These are phyloP conservation scores for Rhodotorula glutinis DNA, from an alignment of 1,284 basidiomycete species.

Conservation along the genomic window DNA sequence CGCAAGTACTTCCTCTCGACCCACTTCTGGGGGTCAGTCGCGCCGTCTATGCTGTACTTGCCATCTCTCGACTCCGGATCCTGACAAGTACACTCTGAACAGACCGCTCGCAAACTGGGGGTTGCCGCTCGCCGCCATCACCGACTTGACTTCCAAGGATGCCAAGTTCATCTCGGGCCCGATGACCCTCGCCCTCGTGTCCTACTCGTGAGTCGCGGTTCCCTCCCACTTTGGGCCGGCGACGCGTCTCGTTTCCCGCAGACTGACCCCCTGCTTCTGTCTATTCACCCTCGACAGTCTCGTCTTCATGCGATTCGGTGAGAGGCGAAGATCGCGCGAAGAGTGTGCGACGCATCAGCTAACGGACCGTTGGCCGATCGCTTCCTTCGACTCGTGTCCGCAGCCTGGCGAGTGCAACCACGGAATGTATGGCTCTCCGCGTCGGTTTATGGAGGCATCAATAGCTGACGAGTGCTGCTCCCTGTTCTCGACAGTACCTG, in stretches of 20 bases:
- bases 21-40: constrained; percentile 40
- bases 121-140: constrained; percentile 81
- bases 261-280: neutral
- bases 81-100: neutral
- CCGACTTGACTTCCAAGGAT: constrained; percentile 79
- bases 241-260: neutral
- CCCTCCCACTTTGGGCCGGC: neutral
- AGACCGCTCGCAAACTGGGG: constrained; percentile 92
- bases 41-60: neutral
- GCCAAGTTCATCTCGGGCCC: constrained; percentile 92
- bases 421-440: constrained; percentile 58
- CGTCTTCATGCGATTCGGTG: constrained; percentile 94
- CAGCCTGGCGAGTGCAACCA: constrained; percentile 79
- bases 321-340: too few species aligned
- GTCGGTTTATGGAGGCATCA: too few species aligned
- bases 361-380: too few species aligned
- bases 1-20: constrained; percentile 78
- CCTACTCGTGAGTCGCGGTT: constrained; percentile 73
- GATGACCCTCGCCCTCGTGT: constrained; percentile 84
- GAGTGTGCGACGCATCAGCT: too few species aligned
- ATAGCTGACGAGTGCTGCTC: neutral
- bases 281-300: constrained; percentile 54
- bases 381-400: too few species aligned
- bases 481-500: constrained; percentile 53
- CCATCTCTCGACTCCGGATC: too few species aligned